These are phyloP conservation scores for Tricholoma terreum DNA, from an alignment of 768 basidiomycete species.

Conservation along the genomic window DNA sequence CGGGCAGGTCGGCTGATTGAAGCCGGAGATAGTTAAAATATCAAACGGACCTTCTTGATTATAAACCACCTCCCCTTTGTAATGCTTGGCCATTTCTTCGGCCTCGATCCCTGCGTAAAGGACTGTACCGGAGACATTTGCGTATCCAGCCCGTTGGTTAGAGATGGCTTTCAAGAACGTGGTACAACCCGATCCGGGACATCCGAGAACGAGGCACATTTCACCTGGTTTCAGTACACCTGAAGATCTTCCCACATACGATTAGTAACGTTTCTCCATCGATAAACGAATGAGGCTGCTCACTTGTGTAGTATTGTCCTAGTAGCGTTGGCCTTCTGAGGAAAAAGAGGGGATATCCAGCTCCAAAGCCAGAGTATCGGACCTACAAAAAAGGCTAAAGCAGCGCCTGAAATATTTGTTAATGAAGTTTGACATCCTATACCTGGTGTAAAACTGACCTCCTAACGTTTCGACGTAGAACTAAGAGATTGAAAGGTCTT, in stretches of 20 bases:
- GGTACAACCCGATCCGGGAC: conserved; percentile 81
- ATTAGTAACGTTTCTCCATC: background rate
- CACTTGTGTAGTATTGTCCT: conserved; percentile 62
- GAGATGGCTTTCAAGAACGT: conserved; percentile 85
- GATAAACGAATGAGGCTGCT: conserved; percentile 4
- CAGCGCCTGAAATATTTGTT: conserved; percentile 38
- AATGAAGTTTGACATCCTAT: background rate
- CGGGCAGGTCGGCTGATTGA: background rate
- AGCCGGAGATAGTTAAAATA: background rate
- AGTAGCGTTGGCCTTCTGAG: conserved; percentile 35
- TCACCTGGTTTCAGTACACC: conserved; percentile 76
- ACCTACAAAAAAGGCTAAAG: conserved; percentile 48
- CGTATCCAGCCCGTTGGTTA: conserved; percentile 67
- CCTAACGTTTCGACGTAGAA: conserved; percentile 59
- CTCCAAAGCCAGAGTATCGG: conserved; percentile 50
- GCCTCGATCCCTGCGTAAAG: conserved; percentile 78
- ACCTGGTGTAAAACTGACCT: conserved; percentile 35
- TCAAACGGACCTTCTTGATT: conserved; percentile 60
- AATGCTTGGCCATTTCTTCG: conserved; percentile 69
- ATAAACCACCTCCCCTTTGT: conserved; percentile 78
- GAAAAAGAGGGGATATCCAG: conserved; percentile 38
- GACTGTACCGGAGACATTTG: conserved; percentile 66
- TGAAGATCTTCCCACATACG: conserved; percentile 41
- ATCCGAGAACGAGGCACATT: conserved; percentile 84
- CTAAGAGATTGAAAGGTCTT: conserved; percentile 26